Evolutionary conservation across 805 yeast genomes (phyloP), one percentile per base, ranked within the genome.

Genomic region (Candida dajiaensis): DNA sequence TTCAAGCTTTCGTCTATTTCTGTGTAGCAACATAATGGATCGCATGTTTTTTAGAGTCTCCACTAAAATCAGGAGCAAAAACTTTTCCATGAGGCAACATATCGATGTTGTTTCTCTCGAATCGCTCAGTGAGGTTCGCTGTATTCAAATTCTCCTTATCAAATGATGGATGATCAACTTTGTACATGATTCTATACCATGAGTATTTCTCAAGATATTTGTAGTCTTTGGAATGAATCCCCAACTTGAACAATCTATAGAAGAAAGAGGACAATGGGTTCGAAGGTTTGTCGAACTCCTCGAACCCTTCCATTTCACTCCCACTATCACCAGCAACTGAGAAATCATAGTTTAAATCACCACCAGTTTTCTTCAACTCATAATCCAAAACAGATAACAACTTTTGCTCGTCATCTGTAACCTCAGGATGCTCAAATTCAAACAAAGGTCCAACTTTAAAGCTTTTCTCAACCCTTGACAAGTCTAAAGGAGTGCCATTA

Each of bases 371-470:
- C n/a, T 45, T 47, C 26, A 58, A 41, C 26, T 59, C 64, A 41
- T 53, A 55, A 29, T 57, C 55, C 48, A 48, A 53, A 7, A 57
- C 33, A 6, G 58, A 45, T 19, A 36, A 41, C 7, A 59, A 40
- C 18, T 56, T 57, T 40, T 45, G n/a, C 38, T 58, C 62, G 39
- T 58, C 64, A 8, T 46, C 22, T 8, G 46, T 9, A 1, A 50
- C 10, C 4, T 44, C 40, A 11, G 40, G 18, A 10, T 42, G 43
- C 13, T 48, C 48, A 19, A 38, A 31, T 2, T 36, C 31, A n/a
- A 33, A 38, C 3, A 56, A 48, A 1, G 61, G 61, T 15, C 45
- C 50, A 8, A 45, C 45, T 12, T 9, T 29, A 9, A 6, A 6
- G 10, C 40, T 41, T 11, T 33, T 48, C 10, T 43, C 45, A 29